These are phyloP conservation scores for Lycium ferocissimum DNA, from an alignment of 257 asterid genomes.

Conservation along the genomic window DNA sequence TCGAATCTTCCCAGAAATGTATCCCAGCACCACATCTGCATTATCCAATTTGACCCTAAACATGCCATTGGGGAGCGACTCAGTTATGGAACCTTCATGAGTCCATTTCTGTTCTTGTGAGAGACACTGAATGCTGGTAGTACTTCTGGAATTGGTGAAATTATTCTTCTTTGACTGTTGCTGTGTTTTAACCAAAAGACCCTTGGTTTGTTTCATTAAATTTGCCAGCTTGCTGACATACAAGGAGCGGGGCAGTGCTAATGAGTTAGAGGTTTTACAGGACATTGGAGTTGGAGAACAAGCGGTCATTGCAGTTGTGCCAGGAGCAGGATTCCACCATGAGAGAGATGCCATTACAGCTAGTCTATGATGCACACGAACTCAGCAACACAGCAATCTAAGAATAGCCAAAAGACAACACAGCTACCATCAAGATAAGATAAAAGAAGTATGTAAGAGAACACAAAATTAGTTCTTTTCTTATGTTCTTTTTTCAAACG, in stretches of 20 bases:
- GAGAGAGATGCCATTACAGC: slow-evolving; percentile 30
- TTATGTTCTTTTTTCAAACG: not conserved
- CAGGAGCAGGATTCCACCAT: slow-evolving; percentile 29
- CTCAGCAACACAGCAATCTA: slow-evolving; percentile 17
- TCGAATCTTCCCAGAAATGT: slow-evolving; percentile 43
- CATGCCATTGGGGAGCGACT: slow-evolving; percentile 44
- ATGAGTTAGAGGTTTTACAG: slow-evolving; percentile 9
- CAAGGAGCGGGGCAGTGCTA: slow-evolving; percentile 20
- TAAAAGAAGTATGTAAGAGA: not conserved
- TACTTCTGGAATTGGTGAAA: not conserved
- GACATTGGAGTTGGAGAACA: slow-evolving; percentile 20
- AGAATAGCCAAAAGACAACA: not conserved
- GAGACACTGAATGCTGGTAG: slow-evolving; percentile 26
- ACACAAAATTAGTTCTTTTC: not conserved
- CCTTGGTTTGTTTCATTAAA: slow-evolving; percentile 16
- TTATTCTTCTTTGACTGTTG: slow-evolving; percentile 3
- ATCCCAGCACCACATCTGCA: slow-evolving; percentile 37
- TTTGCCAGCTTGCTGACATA: slow-evolving; percentile 21
- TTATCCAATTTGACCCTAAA: slow-evolving; percentile 40
- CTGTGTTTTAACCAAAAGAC: not conserved
- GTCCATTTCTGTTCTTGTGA: slow-evolving; percentile 33
- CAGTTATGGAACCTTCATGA: slow-evolving; percentile 38
- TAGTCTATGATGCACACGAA: not conserved
- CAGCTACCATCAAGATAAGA: not conserved
- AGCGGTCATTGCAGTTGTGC: slow-evolving; percentile 15